Evolutionary conservation across 1,139 yeast species (phyloP), one percentile per base, ranked within the genome.

Genomic region (Geotrichum europaeum): DNA sequence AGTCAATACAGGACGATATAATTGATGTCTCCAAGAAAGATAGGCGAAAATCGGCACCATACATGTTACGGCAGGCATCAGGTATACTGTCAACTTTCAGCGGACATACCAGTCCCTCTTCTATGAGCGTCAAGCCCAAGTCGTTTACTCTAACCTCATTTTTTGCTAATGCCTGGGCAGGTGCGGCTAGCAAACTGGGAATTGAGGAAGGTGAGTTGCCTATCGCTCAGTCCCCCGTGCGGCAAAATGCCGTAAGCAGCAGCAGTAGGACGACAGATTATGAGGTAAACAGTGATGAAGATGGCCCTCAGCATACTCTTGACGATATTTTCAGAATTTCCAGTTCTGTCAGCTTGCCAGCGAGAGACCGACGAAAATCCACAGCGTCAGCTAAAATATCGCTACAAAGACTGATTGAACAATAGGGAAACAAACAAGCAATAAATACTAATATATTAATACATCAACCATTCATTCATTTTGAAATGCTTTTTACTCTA

Each of bases 351-450:
- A 18, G n/a, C 15, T n/a, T 10, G 10, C 47, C 43, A 9, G 22
- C 25, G 25, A 25, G 49, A 28, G 30, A 50, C 25, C 49, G 58
- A n/a, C 49, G 58, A 25, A 50, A 55, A 36, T 54, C 58, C 12
- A 32, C 58, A 18, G 55, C 61, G 13, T 54, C 58, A 7, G 61
- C 61, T 7, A 55, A 49, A 47, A 20, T 59, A 45, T 59, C 61
- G 4, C 24, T 59, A 20, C 61, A 59, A 52, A 50, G 55, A 34
- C 32, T 59, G 6, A 59, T 59, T n/a, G 47, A n/a, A 22, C n/a
- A 40, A 40, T 40, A 40, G 47, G 47, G 20, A n/a, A 40, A 7
- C 20, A 40, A 5, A 5, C 47, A 40, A n/a, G n/a, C 47, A 40
- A 40, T 5, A 40, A 15, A 40, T n/a, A n/a, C 47, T 40, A 40